Evolutionary conservation across 345 rosid genomes (phyloP).

Genomic region (Aegle marmelos): DNA sequence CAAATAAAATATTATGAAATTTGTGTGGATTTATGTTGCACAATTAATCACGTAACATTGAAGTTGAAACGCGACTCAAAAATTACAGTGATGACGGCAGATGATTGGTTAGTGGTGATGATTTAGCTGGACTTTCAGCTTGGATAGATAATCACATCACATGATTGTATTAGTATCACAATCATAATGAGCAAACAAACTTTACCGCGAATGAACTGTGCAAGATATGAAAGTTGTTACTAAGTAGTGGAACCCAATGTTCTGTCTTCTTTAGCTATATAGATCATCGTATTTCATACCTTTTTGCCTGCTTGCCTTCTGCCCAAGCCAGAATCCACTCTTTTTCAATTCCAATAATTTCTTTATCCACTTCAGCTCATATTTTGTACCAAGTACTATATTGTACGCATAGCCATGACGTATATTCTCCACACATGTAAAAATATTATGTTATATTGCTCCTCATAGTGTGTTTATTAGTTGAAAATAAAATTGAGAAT

Average conservation of each 20-base stretch:
- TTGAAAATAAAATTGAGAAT: no score
- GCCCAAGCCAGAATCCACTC: background rate
- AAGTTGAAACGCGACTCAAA: background rate
- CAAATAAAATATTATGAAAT: no score
- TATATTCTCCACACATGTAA: no score
- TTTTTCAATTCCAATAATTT: no score
- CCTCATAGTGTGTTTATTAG: no score
- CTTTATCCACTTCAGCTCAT: no score
- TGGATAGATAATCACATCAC: constrained; percentile 1
- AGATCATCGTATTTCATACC: background rate
- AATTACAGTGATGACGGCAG: background rate
- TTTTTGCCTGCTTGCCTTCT: background rate
- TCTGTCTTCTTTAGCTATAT: constrained; percentile 3
- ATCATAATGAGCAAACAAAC: background rate
- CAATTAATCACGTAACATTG: no score
- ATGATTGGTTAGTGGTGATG: background rate
- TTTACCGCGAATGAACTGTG: background rate
- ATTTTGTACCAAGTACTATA: no score
- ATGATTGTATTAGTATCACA: background rate
- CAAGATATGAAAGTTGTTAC: constrained; percentile 1
- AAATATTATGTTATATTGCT: no score
- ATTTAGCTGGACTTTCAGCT: background rate
- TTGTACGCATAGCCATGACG: background rate
- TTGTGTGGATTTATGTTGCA: background rate
- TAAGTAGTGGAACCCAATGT: constrained; percentile 20